Evolutionary conservation across 164 flowering plant species (phyloP).

Genomic region (Annona squamosa): DNA sequence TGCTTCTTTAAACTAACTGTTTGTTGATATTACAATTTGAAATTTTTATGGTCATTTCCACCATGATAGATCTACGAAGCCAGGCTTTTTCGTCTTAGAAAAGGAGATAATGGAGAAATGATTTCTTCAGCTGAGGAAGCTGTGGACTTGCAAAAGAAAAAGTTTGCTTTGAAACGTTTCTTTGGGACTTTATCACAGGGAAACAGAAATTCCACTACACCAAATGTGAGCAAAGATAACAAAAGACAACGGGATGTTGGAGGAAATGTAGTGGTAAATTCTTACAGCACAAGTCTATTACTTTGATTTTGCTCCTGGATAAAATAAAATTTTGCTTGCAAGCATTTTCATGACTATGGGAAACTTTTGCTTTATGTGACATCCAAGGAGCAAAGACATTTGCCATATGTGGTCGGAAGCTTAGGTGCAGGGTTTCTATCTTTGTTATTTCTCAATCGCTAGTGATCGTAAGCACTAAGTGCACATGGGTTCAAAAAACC

Average conservation of each 20-base stretch:
- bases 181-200: conserved; percentile 40
- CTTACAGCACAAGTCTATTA: not conserved
- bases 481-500: no score
- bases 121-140: conserved; percentile 80
- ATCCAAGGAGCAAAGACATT: no score
- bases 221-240: conserved; percentile 20
- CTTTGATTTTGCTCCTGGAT: not conserved
- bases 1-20: conserved; percentile 1
- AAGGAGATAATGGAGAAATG: conserved; percentile 45
- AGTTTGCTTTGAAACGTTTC: conserved; percentile 57
- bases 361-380: no score
- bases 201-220: conserved; percentile 28
- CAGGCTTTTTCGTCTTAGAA: conserved; percentile 68
- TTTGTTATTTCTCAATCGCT: no score
- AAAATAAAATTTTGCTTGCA: not conserved
- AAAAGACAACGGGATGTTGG: conserved; percentile 48
- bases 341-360: not conserved
- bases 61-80: conserved; percentile 64
- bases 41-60: not conserved
- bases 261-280: conserved; percentile 63
- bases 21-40: not conserved
- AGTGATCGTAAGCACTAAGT: no score
- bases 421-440: no score
- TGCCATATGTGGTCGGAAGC: no score
- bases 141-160: conserved; percentile 62